Conservation (phyloP, 805 yeast species). For the Vanderwaltozyma yarrowii region DNA sequence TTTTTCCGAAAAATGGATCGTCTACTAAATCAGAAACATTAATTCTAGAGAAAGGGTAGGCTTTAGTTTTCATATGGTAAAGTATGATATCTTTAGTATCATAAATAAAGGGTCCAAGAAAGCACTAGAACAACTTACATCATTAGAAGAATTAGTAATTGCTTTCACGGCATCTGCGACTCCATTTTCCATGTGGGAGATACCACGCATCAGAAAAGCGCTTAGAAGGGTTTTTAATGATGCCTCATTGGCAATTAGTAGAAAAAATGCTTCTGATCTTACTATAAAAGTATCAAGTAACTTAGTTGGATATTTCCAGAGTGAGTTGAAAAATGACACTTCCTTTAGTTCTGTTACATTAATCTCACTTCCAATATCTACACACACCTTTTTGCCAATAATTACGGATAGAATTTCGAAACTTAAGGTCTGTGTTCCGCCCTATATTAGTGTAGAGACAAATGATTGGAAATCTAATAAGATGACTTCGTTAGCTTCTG, state of each 20-base stretch:
- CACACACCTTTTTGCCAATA: background rate
- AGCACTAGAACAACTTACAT: background rate
- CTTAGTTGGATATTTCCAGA: background rate
- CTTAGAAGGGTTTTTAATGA: background rate
- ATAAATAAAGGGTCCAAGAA: no score
- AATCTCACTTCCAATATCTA: background rate
- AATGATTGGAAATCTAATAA: constrained; percentile 1
- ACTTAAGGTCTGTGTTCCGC: background rate
- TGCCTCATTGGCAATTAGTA: background rate
- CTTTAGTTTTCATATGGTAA: no score
- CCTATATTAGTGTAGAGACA: background rate
- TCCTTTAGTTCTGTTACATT: background rate
- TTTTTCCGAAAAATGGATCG: no score
- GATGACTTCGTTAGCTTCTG: background rate
- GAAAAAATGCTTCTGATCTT: background rate
- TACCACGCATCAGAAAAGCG: background rate
- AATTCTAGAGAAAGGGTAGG: no score
- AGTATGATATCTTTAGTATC: no score
- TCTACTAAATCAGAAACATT: no score
- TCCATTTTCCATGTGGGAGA: background rate
- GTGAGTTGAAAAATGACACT: background rate
- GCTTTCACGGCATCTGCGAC: background rate
- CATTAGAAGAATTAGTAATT: background rate
- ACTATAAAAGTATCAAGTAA: background rate
- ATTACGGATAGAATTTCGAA: background rate